Conservation (phyloP, 1,284 basidiomycete genomes). For the Volvariella volvacea region DNA sequence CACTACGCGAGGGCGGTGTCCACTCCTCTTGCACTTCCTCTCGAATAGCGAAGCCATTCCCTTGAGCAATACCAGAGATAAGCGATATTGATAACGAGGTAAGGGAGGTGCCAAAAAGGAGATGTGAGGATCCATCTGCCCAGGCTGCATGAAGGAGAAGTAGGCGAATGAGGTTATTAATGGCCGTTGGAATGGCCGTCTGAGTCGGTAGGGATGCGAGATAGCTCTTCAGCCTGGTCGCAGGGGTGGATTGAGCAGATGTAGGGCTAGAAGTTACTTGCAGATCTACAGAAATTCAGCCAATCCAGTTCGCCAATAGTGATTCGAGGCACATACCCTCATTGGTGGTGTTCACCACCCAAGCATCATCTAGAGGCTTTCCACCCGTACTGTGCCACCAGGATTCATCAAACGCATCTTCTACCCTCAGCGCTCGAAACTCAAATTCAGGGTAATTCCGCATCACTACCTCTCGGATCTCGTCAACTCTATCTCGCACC, state of each 20-base stretch:
- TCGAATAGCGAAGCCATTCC: conserved; percentile 71
- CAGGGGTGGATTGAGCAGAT: conserved; percentile 27
- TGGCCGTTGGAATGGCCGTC: conserved; percentile 62
- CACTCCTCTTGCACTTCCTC: conserved; percentile 70
- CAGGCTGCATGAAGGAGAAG: conserved; percentile 65
- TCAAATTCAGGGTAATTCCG: conserved; percentile 41
- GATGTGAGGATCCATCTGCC: conserved; percentile 58
- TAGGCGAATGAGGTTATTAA: conserved; percentile 60
- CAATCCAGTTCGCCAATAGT: conserved; percentile 6
- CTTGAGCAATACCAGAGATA: conserved; percentile 71
- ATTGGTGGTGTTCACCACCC: conserved; percentile 39
- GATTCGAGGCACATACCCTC: conserved; percentile 37
- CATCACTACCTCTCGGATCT: conserved; percentile 39
- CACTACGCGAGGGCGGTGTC: conserved; percentile 22
- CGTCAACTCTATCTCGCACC: conserved; percentile 49
- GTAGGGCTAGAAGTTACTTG: conserved; percentile 18
- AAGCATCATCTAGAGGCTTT: conserved; percentile 13
- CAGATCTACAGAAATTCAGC: conserved; percentile 11
- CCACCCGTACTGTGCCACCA: conserved; percentile 56
- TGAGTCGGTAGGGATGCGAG: conserved; percentile 70
- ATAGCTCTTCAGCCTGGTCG: conserved; percentile 47
- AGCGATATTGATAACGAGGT: conserved; percentile 76
- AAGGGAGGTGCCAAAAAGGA: conserved; percentile 76
- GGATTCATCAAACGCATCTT: conserved; percentile 62
- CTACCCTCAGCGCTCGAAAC: conserved; percentile 55